Percentiles rank a stretch among this genome's conserved stretches.
These are phyloP conservation scores for Murraya koenigii DNA, from an alignment of 345 rosid species.

Conservation along the genomic window DNA sequence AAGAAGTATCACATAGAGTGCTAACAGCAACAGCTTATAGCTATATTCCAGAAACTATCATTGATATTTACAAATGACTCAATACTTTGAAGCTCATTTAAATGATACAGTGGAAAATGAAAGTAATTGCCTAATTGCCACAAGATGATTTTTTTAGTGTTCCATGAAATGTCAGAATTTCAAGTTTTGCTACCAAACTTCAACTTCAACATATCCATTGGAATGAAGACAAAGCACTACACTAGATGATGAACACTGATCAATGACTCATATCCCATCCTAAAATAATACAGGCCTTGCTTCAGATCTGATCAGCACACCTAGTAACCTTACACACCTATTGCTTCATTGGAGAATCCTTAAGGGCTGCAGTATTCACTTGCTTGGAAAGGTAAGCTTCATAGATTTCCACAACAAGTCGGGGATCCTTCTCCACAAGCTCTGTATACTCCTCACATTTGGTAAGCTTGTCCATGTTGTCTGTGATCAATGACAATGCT, in stretches of 20 bases:
- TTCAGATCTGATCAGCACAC: slow-evolving; percentile 8
- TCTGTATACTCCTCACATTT: slow-evolving; percentile 62
- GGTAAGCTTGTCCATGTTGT: slow-evolving; percentile 79
- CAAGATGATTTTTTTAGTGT: not conserved
- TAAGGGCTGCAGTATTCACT: slow-evolving; percentile 66
- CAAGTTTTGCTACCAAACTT: not conserved
- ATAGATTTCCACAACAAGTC: slow-evolving; percentile 72
- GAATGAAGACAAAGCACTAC: not conserved
- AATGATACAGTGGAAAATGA: not conserved
- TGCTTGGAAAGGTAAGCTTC: slow-evolving; percentile 70
- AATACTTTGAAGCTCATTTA: not conserved
- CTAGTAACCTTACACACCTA: not conserved
- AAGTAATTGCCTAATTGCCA: not conserved
- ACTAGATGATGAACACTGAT: not conserved
- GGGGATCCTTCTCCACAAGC: slow-evolving; percentile 75
- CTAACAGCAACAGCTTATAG: not conserved
- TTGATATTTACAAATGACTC: not conserved
- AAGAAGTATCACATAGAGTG: not conserved
- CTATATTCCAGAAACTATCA: not conserved
- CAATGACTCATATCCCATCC: not conserved
- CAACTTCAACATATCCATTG: not conserved
- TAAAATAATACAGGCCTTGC: not conserved
- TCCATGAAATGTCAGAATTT: not conserved
- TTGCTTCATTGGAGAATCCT: slow-evolving; percentile 29
- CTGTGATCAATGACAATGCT: slow-evolving; percentile 58